A percentile compares a stretch with the other conserved stretches of the same genome.
phyloP scores from a whole-genome alignment of 2,329 filamentous ascomycete species.

The Alternaria novae-zelandiae region DNA sequence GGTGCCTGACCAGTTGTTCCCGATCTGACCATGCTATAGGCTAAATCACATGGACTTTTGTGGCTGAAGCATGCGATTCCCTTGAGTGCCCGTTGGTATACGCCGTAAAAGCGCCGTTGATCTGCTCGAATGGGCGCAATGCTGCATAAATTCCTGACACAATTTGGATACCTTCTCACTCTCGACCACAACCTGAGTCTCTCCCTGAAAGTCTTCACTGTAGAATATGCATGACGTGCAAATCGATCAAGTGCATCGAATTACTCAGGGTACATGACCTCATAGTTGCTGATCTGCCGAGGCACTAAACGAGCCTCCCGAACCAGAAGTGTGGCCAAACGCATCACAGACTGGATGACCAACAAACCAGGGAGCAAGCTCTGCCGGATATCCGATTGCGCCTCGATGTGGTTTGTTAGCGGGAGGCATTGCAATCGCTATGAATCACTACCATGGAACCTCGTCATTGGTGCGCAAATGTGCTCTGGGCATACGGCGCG shows the following conservation, averaged over 20 bases:
- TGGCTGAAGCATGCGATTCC: background rate
- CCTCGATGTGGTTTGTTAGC: constrained; percentile 2
- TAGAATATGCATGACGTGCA: constrained; percentile 11
- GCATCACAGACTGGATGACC: constrained; percentile 4
- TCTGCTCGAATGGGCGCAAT: background rate
- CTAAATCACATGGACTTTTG: background rate
- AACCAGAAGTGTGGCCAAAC: constrained; percentile 12
- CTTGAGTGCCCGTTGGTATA: background rate
- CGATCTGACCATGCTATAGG: constrained; percentile 4
- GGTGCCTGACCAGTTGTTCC: background rate
- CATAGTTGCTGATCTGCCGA: constrained; percentile 12
- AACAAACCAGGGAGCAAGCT: constrained; percentile 5
- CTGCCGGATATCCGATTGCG: constrained; percentile 16
- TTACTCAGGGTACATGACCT: constrained; percentile 7
- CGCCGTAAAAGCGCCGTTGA: constrained; percentile 9
- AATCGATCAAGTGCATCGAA: background rate
- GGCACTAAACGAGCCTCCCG: constrained; percentile 2
- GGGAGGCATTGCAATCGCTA: background rate
- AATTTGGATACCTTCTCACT: background rate
- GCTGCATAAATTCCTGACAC: background rate
- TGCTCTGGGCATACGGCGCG: background rate
- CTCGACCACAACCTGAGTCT: background rate
- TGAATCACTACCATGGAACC: background rate
- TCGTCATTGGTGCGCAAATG: background rate
- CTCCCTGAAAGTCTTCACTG: background rate